Evolutionary conservation across 2,329 filamentous ascomycete species (phyloP), one percentile per base, ranked within the genome.

Genomic region (Scorias spongiosa): DNA sequence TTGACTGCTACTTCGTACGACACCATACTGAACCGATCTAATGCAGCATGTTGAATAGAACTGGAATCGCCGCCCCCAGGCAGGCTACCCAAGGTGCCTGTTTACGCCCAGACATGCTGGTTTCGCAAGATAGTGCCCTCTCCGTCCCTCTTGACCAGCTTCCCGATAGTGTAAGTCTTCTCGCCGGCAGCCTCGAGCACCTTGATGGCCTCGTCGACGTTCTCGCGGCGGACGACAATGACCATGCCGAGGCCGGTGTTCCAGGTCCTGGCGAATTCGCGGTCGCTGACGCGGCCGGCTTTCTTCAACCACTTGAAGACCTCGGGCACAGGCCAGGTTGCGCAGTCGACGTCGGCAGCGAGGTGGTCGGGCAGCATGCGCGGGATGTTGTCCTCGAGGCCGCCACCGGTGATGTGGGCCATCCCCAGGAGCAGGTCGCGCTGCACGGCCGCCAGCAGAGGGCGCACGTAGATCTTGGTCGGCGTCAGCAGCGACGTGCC

Each of bases 231-330:
- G 2, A 95, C 85, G 5, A 87, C 86, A 28, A 88, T 70, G 5
- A 95, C 84, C 88, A 98, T 96, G 40, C 91, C 91, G 39, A 98
- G 68, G 42, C 91, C 91, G 7, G 82, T 87, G 68, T 98, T 98
- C 74, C 94, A 96, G 2, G 87, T 91, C 46, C 87, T 74, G 42
- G 81, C 86, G 75, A 96, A 93, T 67, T 98, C 91, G 9, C 68
- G 59, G 1, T 80, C 71, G 43, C 72, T 75, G 29, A 96, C 79
- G 48, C 82, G 81, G n/a, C 76, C 76, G 10, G 68, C 69, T 51
- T 69, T 64, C 67, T 87, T 86, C 55, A 98, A 72, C 91, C 91
- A 98, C 57, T 72, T 72, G 68, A 96, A 91, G 4, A 95, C 83
- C 1, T 75, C 67, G 0, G 84, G 86, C 38, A 87, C 71, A 20